phyloP scores from a whole-genome alignment of 441 rosid genomes.

The Manihot esculenta region DNA sequence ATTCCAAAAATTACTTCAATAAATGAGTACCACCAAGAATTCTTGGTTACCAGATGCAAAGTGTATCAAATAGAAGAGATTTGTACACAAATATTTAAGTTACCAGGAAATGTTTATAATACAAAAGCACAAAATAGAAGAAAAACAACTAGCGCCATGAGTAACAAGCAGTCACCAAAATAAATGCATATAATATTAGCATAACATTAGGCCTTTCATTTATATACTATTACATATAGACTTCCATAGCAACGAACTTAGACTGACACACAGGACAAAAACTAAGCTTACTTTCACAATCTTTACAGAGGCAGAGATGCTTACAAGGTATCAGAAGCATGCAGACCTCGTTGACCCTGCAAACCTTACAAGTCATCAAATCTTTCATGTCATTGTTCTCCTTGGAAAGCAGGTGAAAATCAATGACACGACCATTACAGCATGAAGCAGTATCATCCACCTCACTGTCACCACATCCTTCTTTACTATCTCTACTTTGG shows the following conservation, averaged over 20 bases:
- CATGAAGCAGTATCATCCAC: slow-evolving; percentile 90
- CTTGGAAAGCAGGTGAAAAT: slow-evolving; percentile 50
- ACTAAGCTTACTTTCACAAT: slow-evolving; percentile 79
- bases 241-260: slow-evolving; percentile 74
- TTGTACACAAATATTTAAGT: neutral
- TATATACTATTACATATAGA: slow-evolving; percentile 52
- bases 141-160: neutral
- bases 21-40: neutral
- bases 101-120: neutral
- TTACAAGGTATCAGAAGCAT: slow-evolving; percentile 93
- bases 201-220: slow-evolving; percentile 21
- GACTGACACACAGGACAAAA: slow-evolving; percentile 82
- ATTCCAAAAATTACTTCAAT: neutral
- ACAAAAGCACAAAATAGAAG: neutral
- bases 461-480: slow-evolving; percentile 95
- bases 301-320: slow-evolving; percentile 94
- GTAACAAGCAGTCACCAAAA: slow-evolving; percentile 7
- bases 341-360: slow-evolving; percentile 63
- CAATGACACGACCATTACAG: slow-evolving; percentile 61
- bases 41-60: too few relatives aligned
- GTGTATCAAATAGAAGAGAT: too few relatives aligned
- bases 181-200: slow-evolving; percentile 20
- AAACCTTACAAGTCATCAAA: slow-evolving; percentile 67
- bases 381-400: slow-evolving; percentile 45
- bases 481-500: slow-evolving; percentile 70